These are phyloP conservation scores for Penicillium vulpinum DNA, from an alignment of 2,329 filamentous ascomycete species.

Conservation along the genomic window DNA sequence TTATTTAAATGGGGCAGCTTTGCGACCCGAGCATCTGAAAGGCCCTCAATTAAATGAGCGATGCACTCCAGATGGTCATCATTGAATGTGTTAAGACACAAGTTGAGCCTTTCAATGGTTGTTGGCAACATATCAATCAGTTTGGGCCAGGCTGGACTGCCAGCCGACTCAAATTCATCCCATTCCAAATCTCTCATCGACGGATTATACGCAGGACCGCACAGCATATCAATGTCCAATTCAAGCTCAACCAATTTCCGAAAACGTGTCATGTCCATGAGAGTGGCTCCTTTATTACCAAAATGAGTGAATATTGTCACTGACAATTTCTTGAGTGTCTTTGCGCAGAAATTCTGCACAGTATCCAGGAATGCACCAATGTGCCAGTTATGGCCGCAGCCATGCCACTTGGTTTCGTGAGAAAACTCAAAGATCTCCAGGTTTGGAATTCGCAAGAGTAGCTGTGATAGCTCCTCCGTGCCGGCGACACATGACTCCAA, in stretches of 20 bases:
- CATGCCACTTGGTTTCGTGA: background rate
- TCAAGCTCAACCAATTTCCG: background rate
- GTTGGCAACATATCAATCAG: background rate
- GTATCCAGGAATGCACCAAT: background rate
- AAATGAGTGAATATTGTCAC: background rate
- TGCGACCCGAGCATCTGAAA: background rate
- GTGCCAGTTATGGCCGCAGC: background rate
- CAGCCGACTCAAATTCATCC: background rate
- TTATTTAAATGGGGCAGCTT: background rate
- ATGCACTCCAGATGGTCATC: background rate
- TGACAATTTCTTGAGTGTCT: background rate
- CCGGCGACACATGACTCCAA: background rate
- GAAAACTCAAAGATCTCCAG: background rate
- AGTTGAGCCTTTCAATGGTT: background rate
- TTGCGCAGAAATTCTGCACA: background rate
- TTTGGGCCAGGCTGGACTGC: background rate
- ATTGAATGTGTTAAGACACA: background rate
- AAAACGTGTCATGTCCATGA: background rate
- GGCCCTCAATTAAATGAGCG: background rate
- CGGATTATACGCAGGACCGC: background rate
- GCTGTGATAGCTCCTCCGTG: background rate
- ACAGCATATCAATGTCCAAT: background rate
- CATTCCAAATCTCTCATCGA: background rate
- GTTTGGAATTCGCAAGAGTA: background rate
- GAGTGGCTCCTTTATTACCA: background rate